Evolutionary conservation across 768 basidiomycete genomes (phyloP).

Genomic region (Crassisporium funariophilum): DNA sequence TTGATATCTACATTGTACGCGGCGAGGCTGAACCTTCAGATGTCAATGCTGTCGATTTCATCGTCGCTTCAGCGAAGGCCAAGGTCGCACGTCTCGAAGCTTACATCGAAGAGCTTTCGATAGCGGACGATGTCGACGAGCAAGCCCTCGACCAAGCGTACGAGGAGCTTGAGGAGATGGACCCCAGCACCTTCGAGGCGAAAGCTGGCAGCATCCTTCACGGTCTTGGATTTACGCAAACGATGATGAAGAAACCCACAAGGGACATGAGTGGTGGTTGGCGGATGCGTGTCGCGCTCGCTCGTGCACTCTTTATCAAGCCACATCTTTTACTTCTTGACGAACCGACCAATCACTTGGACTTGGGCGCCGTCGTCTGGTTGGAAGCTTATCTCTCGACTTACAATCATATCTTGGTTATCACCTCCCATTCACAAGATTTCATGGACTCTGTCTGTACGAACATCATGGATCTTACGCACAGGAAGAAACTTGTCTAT

Average conservation of each 20-base stretch:
- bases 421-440: constrained; percentile 98
- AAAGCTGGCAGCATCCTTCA: constrained; percentile 97
- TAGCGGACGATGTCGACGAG: constrained; percentile 91
- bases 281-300: constrained; percentile 98
- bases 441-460: constrained; percentile 99
- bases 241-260: constrained; percentile 96
- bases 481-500: constrained; percentile 90
- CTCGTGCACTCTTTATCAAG: constrained; percentile 93
- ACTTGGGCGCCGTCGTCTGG: constrained; percentile 98
- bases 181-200: constrained; percentile 92
- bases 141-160: constrained; percentile 84
- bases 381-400: constrained; percentile 96
- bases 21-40: constrained; percentile 97
- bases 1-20: constrained; percentile 96
- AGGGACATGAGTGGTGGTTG: constrained; percentile 99
- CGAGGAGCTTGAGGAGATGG: constrained; percentile 96
- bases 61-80: constrained; percentile 86
- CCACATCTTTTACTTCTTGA: constrained; percentile 95
- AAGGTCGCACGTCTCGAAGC: constrained; percentile 94
- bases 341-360: constrained; percentile 91
- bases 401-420: constrained; percentile 98
- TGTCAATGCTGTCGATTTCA: constrained; percentile 96
- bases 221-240: constrained; percentile 88
- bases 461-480: constrained; percentile 95
- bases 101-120: constrained; percentile 89